Evolutionary conservation across 805 yeast genomes (phyloP), one percentile per base, ranked within the genome.

Genomic region (Candida saitoana): DNA sequence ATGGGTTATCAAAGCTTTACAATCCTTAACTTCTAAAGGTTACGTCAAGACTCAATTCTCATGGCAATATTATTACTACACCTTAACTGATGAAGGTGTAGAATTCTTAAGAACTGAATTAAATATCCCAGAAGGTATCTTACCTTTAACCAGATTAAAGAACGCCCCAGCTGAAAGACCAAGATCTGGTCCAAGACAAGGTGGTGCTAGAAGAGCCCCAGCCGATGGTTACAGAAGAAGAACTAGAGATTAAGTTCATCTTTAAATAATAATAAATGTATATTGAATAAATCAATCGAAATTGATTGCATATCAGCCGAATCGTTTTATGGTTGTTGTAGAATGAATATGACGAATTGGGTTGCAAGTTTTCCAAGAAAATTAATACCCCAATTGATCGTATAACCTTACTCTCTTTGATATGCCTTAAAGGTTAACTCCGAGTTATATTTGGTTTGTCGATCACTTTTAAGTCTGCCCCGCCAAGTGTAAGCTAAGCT

Each of bases 41-140:
- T 93, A 68, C 84, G 98, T 93, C 76, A 89, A 91, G 87, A 93
- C 99, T 65, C 98, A 89, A 79, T 93, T 91, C 85, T 91, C 98
- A 68, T 93, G 99, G 99, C 97, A 90, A 84, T 88, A 88, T 84
- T 93, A 93, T 81, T 93, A 93, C 96, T 93, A 93, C 95, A 88
- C 99, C 81, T 86, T 93, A 72, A 93, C 98, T 71, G 98, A 93
- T 71, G 96, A 87, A 77, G 99, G 99, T 84, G 91, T 93, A 57
- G 96, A 89, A 71, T 93, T 79, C 86, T 85, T 93, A 70, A 87
- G 97, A 80, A 89, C 87, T 72, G 93, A 89, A 87, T 85, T 93
- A 75, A 89, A 90, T 84, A 82, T 93, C 66, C 99, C 99, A 78
- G 95, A 87, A 76, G 95, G 89, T 77, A 85, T 93, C 73, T 91